Base-by-base conservation (phyloP, 441 rosid genomes). In the Populus trichocarpa region DNA sequence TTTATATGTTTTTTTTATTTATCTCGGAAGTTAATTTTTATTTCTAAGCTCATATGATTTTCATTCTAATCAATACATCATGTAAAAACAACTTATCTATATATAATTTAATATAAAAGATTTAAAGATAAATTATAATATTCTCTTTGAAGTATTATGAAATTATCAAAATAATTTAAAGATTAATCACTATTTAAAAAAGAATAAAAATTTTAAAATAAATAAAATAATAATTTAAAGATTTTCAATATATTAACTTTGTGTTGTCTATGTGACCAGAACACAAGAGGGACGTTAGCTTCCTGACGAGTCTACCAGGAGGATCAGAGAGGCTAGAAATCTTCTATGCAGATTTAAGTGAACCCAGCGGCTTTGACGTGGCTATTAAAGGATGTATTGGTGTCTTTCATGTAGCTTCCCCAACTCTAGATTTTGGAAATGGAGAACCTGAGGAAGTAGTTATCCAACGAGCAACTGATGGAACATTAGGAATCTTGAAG, bases 331-430 rank as follows among this genome's bases (percentile, higher is more conserved):
- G 72, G 66, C 88, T 88, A 46, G 66, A 74, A 40, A 71, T 78
- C 38, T 78, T 72, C 67, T n/a, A 84, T 73, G 98, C 98, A 4
- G 91, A 92, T 81, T 87, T 93, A 22, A 76, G 80, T 10, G 92
- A 82, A 0, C 89, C 86, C 7, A 90, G 88, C 72, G 88, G 90
- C 84, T 93, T 87, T 53, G 87, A 89, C 22, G 88, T 85, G 8
- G 86, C 93, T 3, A 88, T 91, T 61, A 67, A 84, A 14, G 95
- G 93, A 20, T 93, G 97, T 71, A 70, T 76, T 1, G 95, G 97
- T 9, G 95, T 93, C 18, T 93, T 90, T 70, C 93, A 90, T 71
- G 90, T 91, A 4, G 97, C 96, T 30, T 89, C 96, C 3, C 96
- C 50, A 0, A 40, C 92, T 20, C 86, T 88, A 90, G 94, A 90